phyloP scores from a whole-genome alignment of 495 filamentous ascomycete species.

The Hypoxylon trugodes region DNA sequence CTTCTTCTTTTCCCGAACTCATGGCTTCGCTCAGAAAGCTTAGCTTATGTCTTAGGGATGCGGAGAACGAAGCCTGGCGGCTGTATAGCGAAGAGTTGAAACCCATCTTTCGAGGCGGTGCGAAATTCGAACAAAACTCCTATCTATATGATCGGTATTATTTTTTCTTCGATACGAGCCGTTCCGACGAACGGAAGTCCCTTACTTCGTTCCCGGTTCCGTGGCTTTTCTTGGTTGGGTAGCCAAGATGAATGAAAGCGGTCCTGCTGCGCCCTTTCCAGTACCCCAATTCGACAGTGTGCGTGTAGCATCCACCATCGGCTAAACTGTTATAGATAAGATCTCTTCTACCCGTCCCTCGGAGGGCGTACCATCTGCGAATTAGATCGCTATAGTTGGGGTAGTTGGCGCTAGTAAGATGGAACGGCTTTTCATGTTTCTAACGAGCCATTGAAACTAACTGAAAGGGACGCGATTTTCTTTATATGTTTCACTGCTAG shows the following conservation, averaged over 20 bases:
- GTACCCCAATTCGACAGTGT: not conserved
- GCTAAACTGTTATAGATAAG: conserved; percentile 30
- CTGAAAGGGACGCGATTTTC: not conserved
- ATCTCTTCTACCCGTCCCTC: conserved; percentile 3
- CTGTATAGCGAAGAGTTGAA: not conserved
- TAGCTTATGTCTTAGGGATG: not conserved
- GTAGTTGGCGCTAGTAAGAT: no score
- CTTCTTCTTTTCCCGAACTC: conserved; percentile 24
- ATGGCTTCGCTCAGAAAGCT: conserved; percentile 12
- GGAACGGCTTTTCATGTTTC: no score
- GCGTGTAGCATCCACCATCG: conserved; percentile 18
- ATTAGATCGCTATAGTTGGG: conserved; percentile 1
- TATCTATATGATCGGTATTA: conserved; percentile 6
- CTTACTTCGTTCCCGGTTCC: not conserved
- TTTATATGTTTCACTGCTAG: no score
- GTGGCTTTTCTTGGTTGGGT: conserved; percentile 10
- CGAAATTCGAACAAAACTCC: no score
- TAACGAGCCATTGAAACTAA: conserved; percentile 6
- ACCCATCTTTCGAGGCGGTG: no score
- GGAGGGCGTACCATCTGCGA: not conserved
- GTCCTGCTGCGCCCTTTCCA: not conserved
- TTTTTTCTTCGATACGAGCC: not conserved
- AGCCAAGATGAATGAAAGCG: conserved; percentile 3
- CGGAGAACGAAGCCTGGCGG: not conserved
- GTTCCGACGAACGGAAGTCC: conserved; percentile 8